Base-by-base conservation (phyloP, 495 filamentous ascomycete species). In the Pseudevernia furfuracea region DNA sequence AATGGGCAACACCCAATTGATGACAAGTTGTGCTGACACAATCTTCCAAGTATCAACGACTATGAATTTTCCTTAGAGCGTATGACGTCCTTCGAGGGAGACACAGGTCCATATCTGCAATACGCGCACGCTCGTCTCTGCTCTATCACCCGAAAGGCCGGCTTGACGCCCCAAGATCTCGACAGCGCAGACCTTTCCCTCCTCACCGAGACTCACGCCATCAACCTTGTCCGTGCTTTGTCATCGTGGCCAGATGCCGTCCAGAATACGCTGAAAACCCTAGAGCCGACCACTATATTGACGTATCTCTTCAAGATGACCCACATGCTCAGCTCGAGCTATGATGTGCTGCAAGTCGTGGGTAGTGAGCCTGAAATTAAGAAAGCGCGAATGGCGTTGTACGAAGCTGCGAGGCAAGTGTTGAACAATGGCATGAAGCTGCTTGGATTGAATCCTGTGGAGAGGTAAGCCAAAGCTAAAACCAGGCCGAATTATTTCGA, bases 271-370 rank as follows among this genome's bases (percentile, higher is more conserved):
- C 73, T 78, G 66, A 86, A 83, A 76, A 86, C 83, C 19, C 77
- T 84, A 55, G 86, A 89, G 73, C 85, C 87, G 23, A 76, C 84
- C 53, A 87, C 84, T 10, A 79, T 95, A 58, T 77, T 96, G 39
- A 86, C 85, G 15, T 96, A 94, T 76, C 83, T 96, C 53, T 93
- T 93, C 80, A 87, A 85, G 76, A 88, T 96, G 87, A 95, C 89
- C 1, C 91, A 94, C 72, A 80, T 85, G 59, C 75, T 96, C 61
- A 92, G 88, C 78, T 89, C 86, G 44, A 88, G 87, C 73, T 96
- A 94, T 72, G 90, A 92, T 69, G 82, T 89, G 7, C 81, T 96
- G 39, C 82, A 88, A 71, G 87, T 96, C 32, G 82, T 93, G 17
- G 89, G 89, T 55, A 89, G 85, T 70, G 82, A 84, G 72, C 81